Evolutionary conservation across 768 basidiomycete species (phyloP), one percentile per base, ranked within the genome.

Genomic region (Tulasnella sp.): DNA sequence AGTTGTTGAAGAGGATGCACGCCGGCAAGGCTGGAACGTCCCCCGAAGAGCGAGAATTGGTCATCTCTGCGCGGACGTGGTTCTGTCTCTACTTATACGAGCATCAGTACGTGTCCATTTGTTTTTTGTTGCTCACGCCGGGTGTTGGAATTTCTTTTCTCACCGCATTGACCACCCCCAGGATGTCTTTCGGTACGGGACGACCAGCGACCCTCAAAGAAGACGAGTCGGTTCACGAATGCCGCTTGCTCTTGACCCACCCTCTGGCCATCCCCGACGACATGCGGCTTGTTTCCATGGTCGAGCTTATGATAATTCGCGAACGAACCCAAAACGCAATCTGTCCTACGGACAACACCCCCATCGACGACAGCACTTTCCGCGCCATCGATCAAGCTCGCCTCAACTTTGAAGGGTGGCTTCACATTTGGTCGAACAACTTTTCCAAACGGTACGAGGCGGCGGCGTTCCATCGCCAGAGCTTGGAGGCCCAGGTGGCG

Each of bases 31-130:
- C 87, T 7, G 88, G 89, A 76, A 84, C 87, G 39, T 86, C 89
- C 34, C 88, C 90, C 81, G 87, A 88, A 76, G 96, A 98, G 83
- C 89, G 91, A 71, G 90, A 94, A 40, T 87, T 98, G 36, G 91
- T 98, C 58, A 90, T 94, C 76, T 91, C 92, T 24, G 89, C 94
- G 36, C 89, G 96, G 71, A 95, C 92, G 10, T 98, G 96, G 96
- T 96, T 98, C 84, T 95, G 95, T 83, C 87, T 97, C 21, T 97
- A 96, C 84, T 89, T 97, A 48, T 95, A 97, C 84, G 96, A 97
- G 83, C 95, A 97, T 84, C 96, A 97, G 94, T 96, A 82, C 82
- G 93, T 89, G n/a, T n/a, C n/a, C 34, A 16, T 34, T 19, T 40
- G 3, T 40, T 40, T 40, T 40, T 40, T 40, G 3, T 18, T 39